Conservation (phyloP, 768 basidiomycete species). For the Leccinum pellstonianum region DNA sequence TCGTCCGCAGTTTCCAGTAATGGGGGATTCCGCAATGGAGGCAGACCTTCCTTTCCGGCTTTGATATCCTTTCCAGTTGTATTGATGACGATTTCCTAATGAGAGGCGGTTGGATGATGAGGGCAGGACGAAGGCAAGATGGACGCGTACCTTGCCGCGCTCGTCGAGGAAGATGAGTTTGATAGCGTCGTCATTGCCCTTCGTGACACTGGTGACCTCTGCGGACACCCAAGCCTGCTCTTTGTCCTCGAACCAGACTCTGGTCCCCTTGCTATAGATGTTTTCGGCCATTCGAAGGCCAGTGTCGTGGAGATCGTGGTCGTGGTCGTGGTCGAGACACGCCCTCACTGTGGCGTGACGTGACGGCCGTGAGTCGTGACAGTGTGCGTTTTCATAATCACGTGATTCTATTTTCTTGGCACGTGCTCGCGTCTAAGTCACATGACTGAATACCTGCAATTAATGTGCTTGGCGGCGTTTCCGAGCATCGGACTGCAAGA, state of each 20-base stretch:
- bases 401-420: constrained; percentile 10
- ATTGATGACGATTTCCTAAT: constrained; percentile 73
- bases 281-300: constrained; percentile 85
- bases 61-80: constrained; percentile 81
- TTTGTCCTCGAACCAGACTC: constrained; percentile 93
- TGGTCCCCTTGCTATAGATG: constrained; percentile 86
- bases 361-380: constrained; percentile 27
- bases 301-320: constrained; percentile 21
- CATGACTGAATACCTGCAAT: not conserved
- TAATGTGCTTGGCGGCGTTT: too few relatives aligned
- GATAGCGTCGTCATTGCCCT: constrained; percentile 69
- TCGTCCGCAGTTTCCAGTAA: constrained; percentile 96
- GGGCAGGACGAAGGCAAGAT: constrained; percentile 9
- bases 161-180: constrained; percentile 87
- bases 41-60: constrained; percentile 75
- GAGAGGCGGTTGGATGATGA: not conserved
- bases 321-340: constrained; percentile 15
- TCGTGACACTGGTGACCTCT: constrained; percentile 68
- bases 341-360: constrained; percentile 18
- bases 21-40: constrained; percentile 95
- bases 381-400: constrained; percentile 14
- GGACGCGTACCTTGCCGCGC: constrained; percentile 73
- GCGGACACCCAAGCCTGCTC: constrained; percentile 94
- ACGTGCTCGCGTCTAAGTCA: not conserved
- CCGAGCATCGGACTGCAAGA: too few relatives aligned